Percentiles rank a stretch among this genome's conserved stretches.
phyloP scores from a whole-genome alignment of 2,329 filamentous ascomycete species.

The Colletotrichum lentis region DNA sequence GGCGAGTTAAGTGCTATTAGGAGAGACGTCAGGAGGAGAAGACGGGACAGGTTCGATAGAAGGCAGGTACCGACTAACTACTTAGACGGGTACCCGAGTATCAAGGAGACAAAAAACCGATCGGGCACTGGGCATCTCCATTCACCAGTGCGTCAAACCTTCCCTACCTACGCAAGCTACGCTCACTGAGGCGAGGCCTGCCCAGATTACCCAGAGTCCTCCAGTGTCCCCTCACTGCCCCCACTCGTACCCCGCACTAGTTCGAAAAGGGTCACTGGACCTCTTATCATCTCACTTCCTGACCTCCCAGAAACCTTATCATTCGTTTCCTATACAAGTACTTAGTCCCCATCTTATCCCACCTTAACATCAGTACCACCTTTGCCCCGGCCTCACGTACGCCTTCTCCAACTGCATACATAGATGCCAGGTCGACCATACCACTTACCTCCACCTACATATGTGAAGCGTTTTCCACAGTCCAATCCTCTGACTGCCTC shows the following conservation, averaged over 20 bases:
- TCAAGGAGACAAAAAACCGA: not conserved
- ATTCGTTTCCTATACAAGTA: not conserved
- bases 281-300: conserved; percentile 19
- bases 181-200: not conserved
- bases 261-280: conserved; percentile 13
- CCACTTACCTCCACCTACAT: not conserved
- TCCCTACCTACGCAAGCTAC: too few relatives aligned
- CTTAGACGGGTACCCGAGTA: too few relatives aligned
- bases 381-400: conserved; percentile 6
- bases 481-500: not conserved
- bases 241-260: conserved; percentile 21
- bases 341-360: not conserved
- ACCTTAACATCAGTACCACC: not conserved
- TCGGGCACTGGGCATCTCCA: not conserved
- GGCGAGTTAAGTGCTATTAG: not conserved
- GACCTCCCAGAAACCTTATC: conserved; percentile 19
- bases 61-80: too few relatives aligned
- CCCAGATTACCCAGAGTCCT: not conserved
- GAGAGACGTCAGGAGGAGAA: not conserved
- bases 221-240: not conserved
- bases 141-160: not conserved
- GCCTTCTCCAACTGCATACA: not conserved
- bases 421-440: not conserved
- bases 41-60: too few relatives aligned
- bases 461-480: not conserved